phyloP scores from a whole-genome alignment of 495 filamentous ascomycete species.

The Talaromyces proteolyticus region DNA sequence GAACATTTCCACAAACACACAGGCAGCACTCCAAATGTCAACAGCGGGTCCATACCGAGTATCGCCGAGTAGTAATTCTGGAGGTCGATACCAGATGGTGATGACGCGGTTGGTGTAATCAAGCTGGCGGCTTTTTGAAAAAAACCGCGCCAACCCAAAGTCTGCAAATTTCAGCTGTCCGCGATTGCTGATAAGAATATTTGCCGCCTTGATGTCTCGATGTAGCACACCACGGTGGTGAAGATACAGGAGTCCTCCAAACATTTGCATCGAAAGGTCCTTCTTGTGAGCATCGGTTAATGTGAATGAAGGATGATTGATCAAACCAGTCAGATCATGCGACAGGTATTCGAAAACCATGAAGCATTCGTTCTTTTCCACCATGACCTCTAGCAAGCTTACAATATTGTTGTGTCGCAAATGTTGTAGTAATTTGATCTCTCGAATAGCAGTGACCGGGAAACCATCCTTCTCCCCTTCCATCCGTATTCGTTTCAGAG shows the following conservation, averaged over 20 bases:
- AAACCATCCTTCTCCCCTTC: conserved; percentile 97
- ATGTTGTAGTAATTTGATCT: conserved; percentile 93
- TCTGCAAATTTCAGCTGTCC: conserved; percentile 91
- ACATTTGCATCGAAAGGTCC: conserved; percentile 87
- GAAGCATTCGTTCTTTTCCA: conserved; percentile 96
- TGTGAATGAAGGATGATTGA: conserved; percentile 92
- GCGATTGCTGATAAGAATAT: conserved; percentile 86
- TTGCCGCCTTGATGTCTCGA: conserved; percentile 91
- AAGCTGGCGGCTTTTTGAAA: conserved; percentile 83
- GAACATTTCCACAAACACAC: conserved; percentile 96
- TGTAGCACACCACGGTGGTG: conserved; percentile 92
- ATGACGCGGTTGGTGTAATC: conserved; percentile 99
- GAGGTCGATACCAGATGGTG: conserved; percentile 90
- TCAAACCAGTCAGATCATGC: conserved; percentile 80
- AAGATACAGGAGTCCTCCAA: conserved; percentile 90
- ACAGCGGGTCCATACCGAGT: conserved; percentile 92
- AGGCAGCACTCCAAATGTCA: conserved; percentile 97
- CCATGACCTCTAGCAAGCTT: conserved; percentile 83
- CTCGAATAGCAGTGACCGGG: conserved; percentile 91
- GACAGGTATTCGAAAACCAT: conserved; percentile 99
- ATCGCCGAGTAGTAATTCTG: conserved; percentile 89
- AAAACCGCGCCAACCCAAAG: conserved; percentile 97
- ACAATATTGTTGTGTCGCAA: conserved; percentile 91
- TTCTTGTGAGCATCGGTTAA: conserved; percentile 87
- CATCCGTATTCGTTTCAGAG: conserved; percentile 91